These are phyloP conservation scores for Lachancea fermentati DNA, from an alignment of 805 yeast genomes.

Conservation along the genomic window DNA sequence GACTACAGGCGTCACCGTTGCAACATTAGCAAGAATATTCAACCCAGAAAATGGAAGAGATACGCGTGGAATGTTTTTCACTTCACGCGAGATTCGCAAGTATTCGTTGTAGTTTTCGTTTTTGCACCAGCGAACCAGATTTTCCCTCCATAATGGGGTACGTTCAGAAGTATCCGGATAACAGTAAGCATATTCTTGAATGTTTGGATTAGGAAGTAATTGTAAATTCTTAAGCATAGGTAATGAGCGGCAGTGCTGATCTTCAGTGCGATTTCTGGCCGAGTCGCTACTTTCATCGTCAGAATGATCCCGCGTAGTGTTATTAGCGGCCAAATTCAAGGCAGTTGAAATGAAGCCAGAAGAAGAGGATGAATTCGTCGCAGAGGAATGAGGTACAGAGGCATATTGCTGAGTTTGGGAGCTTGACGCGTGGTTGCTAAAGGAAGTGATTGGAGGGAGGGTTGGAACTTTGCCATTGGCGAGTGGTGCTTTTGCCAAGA, in stretches of 20 bases:
- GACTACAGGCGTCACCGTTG: slow-evolving; percentile 10
- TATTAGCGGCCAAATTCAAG: too few species aligned
- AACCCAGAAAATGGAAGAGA: slow-evolving; percentile 7
- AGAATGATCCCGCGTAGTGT: too few species aligned
- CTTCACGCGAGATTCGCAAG: slow-evolving; percentile 20
- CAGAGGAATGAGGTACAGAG: not conserved
- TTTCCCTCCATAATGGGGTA: slow-evolving; percentile 31
- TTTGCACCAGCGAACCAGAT: slow-evolving; percentile 31
- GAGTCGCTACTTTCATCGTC: not conserved
- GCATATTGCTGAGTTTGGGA: slow-evolving; percentile 5
- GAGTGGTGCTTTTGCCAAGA: slow-evolving; percentile 11
- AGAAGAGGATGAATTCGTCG: not conserved
- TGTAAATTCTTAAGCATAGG: slow-evolving; percentile 32
- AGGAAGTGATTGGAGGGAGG: slow-evolving; percentile 2
- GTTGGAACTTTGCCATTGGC: not conserved
- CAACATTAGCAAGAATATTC: slow-evolving; percentile 14
- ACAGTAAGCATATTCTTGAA: slow-evolving; percentile 27
- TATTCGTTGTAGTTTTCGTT: slow-evolving; percentile 29
- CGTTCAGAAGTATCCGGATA: slow-evolving; percentile 33
- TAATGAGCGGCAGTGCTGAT: slow-evolving; percentile 9
- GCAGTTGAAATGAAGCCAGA: not conserved
- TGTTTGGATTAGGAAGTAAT: slow-evolving; percentile 26
- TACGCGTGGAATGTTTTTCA: slow-evolving; percentile 2
- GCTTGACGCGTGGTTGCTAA: not conserved
- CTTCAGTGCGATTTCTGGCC: not conserved